Conservation (phyloP, 495 filamentous ascomycete genomes). For the Cercophora samala region DNA sequence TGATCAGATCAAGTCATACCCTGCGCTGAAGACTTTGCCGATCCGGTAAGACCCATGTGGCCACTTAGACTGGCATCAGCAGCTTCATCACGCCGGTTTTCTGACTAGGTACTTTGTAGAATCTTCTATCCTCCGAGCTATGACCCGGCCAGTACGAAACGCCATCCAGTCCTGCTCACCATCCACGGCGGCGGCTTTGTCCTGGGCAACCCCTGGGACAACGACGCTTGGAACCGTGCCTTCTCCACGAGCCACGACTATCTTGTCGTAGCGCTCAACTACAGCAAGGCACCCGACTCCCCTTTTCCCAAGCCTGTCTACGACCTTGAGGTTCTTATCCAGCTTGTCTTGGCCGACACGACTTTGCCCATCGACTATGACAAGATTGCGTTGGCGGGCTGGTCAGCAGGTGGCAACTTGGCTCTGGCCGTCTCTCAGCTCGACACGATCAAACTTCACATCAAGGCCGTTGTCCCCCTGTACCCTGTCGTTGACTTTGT, state of each 20-base stretch:
- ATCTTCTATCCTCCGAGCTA: conserved; percentile 35
- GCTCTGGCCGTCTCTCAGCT: conserved; percentile 32
- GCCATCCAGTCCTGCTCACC: conserved; percentile 31
- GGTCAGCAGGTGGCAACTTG: conserved; percentile 40
- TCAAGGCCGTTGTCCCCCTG: conserved; percentile 34
- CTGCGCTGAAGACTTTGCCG: conserved; percentile 14
- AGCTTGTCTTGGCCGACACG: conserved; percentile 26
- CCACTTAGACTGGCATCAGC: too few relatives aligned
- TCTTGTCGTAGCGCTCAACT: conserved; percentile 39
- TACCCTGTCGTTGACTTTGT: conserved; percentile 36
- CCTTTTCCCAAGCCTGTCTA: conserved; percentile 34
- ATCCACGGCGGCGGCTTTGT: conserved; percentile 45
- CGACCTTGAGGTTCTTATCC: conserved; percentile 35
- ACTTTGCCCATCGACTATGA: conserved; percentile 35
- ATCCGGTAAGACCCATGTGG: conserved; percentile 23
- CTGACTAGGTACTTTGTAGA: conserved; percentile 13
- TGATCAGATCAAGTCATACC: conserved; percentile 24
- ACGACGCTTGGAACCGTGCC: conserved; percentile 38
- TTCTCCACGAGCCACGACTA: conserved; percentile 33
- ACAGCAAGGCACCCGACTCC: conserved; percentile 35
- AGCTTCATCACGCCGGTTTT: too few relatives aligned
- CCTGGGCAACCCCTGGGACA: conserved; percentile 32
- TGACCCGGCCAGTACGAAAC: conserved; percentile 20
- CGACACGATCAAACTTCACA: conserved; percentile 21
- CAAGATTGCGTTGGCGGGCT: conserved; percentile 37